These are phyloP conservation scores for Cyamopsis tetragonoloba DNA, from an alignment of 306 rosid genomes.

Conservation along the genomic window DNA sequence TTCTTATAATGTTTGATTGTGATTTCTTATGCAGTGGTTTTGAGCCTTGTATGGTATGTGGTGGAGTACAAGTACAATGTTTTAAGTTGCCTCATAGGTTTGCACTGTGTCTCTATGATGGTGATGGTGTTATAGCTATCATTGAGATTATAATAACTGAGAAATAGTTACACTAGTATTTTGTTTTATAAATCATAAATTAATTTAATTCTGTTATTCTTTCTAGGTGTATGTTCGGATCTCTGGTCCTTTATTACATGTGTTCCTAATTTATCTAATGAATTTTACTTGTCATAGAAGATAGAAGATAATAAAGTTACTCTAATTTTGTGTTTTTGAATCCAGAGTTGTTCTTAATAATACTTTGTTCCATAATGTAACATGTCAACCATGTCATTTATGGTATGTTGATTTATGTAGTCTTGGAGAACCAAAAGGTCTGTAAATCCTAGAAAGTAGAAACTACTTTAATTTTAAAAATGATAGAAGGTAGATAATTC, in stretches of 20 bases:
- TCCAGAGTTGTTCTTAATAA: not conserved
- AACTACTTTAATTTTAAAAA: no score
- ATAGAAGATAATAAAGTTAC: not conserved
- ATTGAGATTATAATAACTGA: not conserved
- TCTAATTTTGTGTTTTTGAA: not conserved
- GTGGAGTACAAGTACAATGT: conserved; percentile 6
- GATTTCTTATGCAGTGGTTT: conserved; percentile 7
- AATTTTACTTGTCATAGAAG: conserved; percentile 15
- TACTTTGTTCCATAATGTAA: conserved; percentile 18
- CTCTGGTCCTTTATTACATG: not conserved
- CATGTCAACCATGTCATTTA: conserved; percentile 3
- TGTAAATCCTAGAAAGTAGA: not conserved
- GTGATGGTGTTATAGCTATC: conserved; percentile 11
- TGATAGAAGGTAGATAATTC: conserved; percentile 9
- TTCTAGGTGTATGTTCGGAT: conserved; percentile 8
- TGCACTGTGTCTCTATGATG: not conserved
- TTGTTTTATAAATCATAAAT: not conserved
- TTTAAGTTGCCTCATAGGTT: not conserved
- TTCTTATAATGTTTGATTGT: conserved; percentile 18
- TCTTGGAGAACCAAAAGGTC: not conserved
- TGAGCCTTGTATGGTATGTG: conserved; percentile 15
- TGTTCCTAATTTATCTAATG: conserved; percentile 14
- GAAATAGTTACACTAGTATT: not conserved
- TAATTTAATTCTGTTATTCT: not conserved
- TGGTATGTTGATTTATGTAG: conserved; percentile 14